Base-by-base conservation (phyloP, 2,329 filamentous ascomycete genomes). In the Aspergillus pseudoglaucus region DNA sequence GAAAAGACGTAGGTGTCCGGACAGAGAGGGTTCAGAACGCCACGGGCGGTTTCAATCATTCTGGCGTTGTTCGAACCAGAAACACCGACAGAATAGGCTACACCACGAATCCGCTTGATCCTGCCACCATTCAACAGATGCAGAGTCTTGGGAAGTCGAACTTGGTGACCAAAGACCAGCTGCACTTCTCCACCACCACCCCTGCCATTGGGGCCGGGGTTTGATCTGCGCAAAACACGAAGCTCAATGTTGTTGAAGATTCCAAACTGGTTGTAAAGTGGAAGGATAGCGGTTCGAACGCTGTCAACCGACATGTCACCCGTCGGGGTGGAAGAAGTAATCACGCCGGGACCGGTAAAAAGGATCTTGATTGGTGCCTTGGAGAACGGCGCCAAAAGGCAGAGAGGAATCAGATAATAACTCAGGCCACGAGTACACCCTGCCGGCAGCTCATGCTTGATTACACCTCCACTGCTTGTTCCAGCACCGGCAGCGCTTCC, bases 111-210 rank as follows among this genome's bases (percentile, higher is more conserved):
- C 58, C 84, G 83, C 78, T 90, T 91, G 60, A 98, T 85, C 47
- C 88, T 78, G 6, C 93, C 93, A 0, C 90, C 83, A 53, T 82
- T 87, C 58, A 94, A 78, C 47, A 96, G 72, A 69, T 98, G 93
- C 64, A 98, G 75, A 33, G 93, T 98, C 75, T 95, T 95, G 9
- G 93, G 93, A 45, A 97, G 75, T 33, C 91, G 83, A 10, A 98
- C 86, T 71, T 98, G 93, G 66, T 91, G 90, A 17, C 88, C 90
- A 64, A 97, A 97, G 6, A 90, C 79, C 49, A 98, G 74, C 69
- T 96, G 90, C n/a, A 98, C 91, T 47, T 94, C 81, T 38, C 93
- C 93, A 38, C 88, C 90, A 35, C 91, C 93, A 23, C 89, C 88
- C 50, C 79, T 80, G 2, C 89, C 90, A 41, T 81, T 80, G 0